Evolutionary conservation across 1,139 yeast species (phyloP), one percentile per base, ranked within the genome.

Genomic region (Insectozyma bohioensis): DNA sequence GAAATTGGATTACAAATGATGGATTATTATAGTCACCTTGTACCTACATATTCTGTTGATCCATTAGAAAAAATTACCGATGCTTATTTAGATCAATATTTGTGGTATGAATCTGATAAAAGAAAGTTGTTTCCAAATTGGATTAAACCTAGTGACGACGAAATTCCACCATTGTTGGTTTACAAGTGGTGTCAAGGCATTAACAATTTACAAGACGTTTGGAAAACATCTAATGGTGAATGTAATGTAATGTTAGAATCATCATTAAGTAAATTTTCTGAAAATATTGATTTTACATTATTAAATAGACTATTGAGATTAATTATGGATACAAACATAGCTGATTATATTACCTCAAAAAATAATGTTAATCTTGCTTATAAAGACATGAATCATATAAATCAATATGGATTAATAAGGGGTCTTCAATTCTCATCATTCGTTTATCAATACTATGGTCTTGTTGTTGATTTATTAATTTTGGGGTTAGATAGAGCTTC

Each of bases 121-220:
- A 64, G 97, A 37, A 79, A 81, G 12, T 62, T 94, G 24, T 94
- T 94, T 59, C 99, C 99, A 3, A 83, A 83, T 51, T 94, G 98
- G 98, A 72, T 92, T 28, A 92, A 94, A 53, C 98, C 99, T 4
- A 80, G 86, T 45, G 98, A 92, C 50, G 78, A 87, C 19, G 98
- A 94, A 53, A 85, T 92, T 15, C 95, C 97, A 0, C 98, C 97
- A 1, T 59, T 90, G 25, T 64, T 90, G 41, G 95, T 85, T 0
- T 90, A 92, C 60, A 92, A 90, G 52, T 92, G 97, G 96, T 80
- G 90, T 48, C 95, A 86, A 50, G 96, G 96, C n/a, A 72, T 92
- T 36, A 92, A 88, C 52, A 87, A 88, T 47, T 58, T 88, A 33
- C 63, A 75, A 6, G 68, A 78, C 26, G 84, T 90, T 1, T 92